A percentile compares a stretch with the other conserved stretches of the same genome.
Evolutionary conservation across 2,329 filamentous ascomycete species (phyloP).

Genomic region (Pestalotiopsis sp.): DNA sequence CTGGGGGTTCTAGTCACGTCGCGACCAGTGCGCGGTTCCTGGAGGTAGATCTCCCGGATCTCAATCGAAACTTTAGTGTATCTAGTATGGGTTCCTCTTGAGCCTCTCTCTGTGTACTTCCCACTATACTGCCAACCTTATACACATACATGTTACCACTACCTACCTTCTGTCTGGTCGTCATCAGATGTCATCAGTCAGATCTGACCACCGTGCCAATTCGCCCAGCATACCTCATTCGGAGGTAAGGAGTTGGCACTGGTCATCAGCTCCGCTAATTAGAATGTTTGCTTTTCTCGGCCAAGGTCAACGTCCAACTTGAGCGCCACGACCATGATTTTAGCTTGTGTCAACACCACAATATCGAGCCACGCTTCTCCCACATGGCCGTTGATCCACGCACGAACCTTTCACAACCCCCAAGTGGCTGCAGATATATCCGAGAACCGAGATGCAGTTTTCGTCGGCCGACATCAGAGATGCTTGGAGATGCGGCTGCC

Average conservation of each 20-base stretch:
- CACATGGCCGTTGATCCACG: neutral
- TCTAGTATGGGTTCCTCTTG: neutral
- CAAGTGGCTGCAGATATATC: neutral
- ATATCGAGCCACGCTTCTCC: neutral
- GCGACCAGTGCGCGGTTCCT: neutral
- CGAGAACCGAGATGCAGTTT: neutral
- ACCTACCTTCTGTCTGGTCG: neutral
- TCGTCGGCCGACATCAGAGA: neutral
- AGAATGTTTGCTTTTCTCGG: neutral
- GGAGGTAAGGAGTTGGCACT: neutral
- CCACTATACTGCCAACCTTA: too few relatives aligned
- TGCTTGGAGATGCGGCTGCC: neutral
- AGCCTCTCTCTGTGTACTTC: neutral
- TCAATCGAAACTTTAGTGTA: neutral
- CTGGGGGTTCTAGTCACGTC: neutral
- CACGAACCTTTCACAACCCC: neutral
- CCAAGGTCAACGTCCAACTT: neutral
- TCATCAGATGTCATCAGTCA: neutral
- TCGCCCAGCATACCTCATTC: neutral
- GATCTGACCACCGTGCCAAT: neutral
- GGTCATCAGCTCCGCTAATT: neutral
- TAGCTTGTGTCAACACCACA: neutral
- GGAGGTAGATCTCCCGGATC: neutral
- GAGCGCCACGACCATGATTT: neutral
- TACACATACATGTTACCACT: neutral